Percentiles rank a stretch among this genome's conserved stretches.
Evolutionary conservation across 148 eudicot species (phyloP).

Genomic region (Dysphania ambrosioides): DNA sequence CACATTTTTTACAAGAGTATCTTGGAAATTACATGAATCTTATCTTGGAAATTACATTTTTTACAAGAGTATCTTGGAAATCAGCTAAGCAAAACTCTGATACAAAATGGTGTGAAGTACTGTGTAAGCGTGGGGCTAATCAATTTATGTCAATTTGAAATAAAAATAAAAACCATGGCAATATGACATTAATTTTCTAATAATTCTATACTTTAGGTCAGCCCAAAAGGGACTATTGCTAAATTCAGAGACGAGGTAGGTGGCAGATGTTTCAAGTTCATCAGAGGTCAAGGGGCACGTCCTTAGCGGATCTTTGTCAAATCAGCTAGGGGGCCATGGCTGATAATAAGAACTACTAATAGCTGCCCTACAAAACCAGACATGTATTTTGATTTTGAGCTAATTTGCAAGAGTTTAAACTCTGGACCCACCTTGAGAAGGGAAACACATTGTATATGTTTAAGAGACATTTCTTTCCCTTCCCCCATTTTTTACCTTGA

Average conservation of each 20-base stretch:
- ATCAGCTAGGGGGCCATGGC: slow-evolving; percentile 17
- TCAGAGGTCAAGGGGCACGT: slow-evolving; percentile 10
- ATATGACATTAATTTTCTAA: not conserved
- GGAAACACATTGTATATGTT: slow-evolving; percentile 1
- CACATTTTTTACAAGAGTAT: not conserved
- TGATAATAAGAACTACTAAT: slow-evolving; percentile 9
- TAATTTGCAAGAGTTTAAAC: slow-evolving; percentile 20
- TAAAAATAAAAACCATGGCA: too few relatives aligned
- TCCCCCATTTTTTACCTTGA: slow-evolving; percentile 10
- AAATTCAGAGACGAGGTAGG: slow-evolving; percentile 4
- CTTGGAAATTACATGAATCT: slow-evolving; percentile 1
- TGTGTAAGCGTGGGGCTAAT: not conserved
- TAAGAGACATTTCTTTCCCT: slow-evolving; percentile 1
- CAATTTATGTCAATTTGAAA: too few relatives aligned
- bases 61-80: not conserved
- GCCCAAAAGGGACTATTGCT: not conserved
- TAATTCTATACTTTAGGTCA: slow-evolving; percentile 8
- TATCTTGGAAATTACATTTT: slow-evolving; percentile 7
- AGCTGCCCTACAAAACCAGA: slow-evolving; percentile 28
- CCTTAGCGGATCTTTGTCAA: not conserved
- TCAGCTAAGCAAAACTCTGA: not conserved
- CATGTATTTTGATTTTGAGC: slow-evolving; percentile 18
- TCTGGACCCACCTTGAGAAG: slow-evolving; percentile 16
- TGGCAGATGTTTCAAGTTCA: not conserved
- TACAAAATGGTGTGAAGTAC: not conserved